Evolutionary conservation across 192 early-diverging fungal genomes (phyloP), one percentile per base, ranked within the genome.

Genomic region (Umbelopsis isabellina): DNA sequence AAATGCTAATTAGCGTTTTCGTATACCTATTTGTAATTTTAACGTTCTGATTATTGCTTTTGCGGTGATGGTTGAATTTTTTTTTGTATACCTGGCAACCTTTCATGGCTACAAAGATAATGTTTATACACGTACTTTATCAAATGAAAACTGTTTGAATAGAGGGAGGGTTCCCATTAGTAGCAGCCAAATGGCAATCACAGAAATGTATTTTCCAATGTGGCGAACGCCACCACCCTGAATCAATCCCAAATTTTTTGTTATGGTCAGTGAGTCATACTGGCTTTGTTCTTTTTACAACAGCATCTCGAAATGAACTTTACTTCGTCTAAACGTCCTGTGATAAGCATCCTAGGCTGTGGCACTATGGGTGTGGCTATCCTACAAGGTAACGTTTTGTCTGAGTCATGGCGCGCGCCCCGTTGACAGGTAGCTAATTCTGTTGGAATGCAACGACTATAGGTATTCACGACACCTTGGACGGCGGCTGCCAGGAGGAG

Each of bases 321-420:
- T 13, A 33, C 2, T 12, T 5, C 55, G 27, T 35, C 55, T 18
- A 61, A 35, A 35, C 55, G 55, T 18, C 55, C 55, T 6, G 55
- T 61, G 18, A 53, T 82, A 46, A 77, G 80, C 48, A 67, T 86
- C 30, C 66, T 84, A 27, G 84, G 84, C 46, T 85, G 84, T 70
- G 84, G 84, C 22, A 85, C 82, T 49, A 85, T 85, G 84, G 84
- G 84, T 18, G 73, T 76, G 7, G 84, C 84, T 52, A 85, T 85
- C 46, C 71, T 85, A 30, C 71, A 76, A 12, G 84, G 84, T 41
- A 61, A 20, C 12, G 11, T 23, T 61, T 61, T 11, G 27, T 35
- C 55, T 4, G 37, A 41, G 6, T 41, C 5, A 41, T 0, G 37
- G 27, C 27, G 3, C 27, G 3, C 37, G 37, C 37, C 6, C 2